Base-by-base conservation (phyloP, 2,329 filamentous ascomycete genomes). In the Ophiostoma piceae region DNA sequence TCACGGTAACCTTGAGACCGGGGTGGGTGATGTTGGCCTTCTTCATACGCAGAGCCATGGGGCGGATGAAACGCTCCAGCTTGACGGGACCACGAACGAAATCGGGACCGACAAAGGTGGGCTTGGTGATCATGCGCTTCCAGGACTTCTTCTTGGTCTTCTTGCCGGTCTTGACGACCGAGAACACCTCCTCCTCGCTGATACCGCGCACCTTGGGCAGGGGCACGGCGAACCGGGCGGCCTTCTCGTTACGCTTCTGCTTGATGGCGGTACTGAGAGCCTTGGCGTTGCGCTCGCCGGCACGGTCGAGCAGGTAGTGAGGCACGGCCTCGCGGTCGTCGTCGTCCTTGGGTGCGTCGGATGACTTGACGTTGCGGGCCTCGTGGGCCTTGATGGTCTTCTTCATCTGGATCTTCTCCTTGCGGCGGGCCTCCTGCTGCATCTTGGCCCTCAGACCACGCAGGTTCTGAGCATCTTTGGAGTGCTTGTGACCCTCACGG, bases 361-460 rank as follows among this genome's bases (percentile, higher is more conserved):
- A 83, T 9, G 91, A 92, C 83, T 98, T 97, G 84, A 98, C 89
- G 78, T 97, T 96, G 82, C 92, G 90, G 84, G 97, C 92, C 82
- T 99, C 95, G 83, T 97, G 92, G 64, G 92, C 91, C 82, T 91
- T 92, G 86, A 99, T 96, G 77, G 89, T 84, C 86, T 97, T 96
- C 81, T 90, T 91, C 90, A 97, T 94, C 86, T 96, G 92, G 79
- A 97, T 96, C 90, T 99, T 99, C 85, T 99, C 94, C 79, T 94
- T 91, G 83, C 93, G 92, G 35, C 95, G 88, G 84, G 94, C 92
- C 87, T 98, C 90, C 80, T 94, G 90, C 83, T 95, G 90, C 77
- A 96, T 84, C 85, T 99, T 99, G 75, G 95, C 95, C 73, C 92
- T 86, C 76, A 98, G 87, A 74, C 95, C 95, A 72, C 91, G 90